Evolutionary conservation across 139 green algal genomes (phyloP).

Genomic region (Chlorella vulgaris): DNA sequence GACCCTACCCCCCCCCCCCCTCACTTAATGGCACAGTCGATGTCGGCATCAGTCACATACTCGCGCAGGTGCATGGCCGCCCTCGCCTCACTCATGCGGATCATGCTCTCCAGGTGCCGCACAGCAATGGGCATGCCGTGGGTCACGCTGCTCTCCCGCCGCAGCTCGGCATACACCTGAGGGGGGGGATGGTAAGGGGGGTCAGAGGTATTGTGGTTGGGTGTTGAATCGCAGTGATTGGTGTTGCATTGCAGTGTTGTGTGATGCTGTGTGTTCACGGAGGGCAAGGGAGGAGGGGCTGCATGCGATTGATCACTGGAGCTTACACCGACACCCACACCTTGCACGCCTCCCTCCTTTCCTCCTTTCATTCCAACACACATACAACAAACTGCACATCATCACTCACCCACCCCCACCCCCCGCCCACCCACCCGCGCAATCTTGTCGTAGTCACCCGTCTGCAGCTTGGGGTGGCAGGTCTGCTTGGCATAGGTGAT

Average conservation of each 20-base stretch:
- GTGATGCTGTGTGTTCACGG: no score
- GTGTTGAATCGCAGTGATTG: no score
- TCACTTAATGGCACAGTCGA: constrained; percentile 79
- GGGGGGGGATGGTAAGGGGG: background rate
- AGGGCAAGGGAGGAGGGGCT: no score
- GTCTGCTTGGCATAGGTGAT: constrained; percentile 94
- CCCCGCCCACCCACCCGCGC: constrained; percentile 48
- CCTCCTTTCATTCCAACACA: background rate
- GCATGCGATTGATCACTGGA: no score
- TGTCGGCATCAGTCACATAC: constrained; percentile 85
- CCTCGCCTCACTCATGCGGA: constrained; percentile 96
- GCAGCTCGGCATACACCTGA: constrained; percentile 81
- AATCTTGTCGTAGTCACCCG: constrained; percentile 80
- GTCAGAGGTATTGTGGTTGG: no score
- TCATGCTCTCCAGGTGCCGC: constrained; percentile 96
- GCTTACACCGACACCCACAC: no score
- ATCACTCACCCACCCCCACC: background rate
- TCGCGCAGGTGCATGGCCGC: constrained; percentile 95
- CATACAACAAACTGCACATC: background rate
- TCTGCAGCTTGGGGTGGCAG: constrained; percentile 70
- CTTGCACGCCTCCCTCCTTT: background rate
- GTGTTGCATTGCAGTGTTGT: no score
- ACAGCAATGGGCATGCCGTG: constrained; percentile 96
- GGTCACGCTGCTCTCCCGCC: constrained; percentile 72
- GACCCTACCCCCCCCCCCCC: background rate